These are phyloP conservation scores for Arthonia radiata DNA, from an alignment of 495 filamentous ascomycete genomes.

Conservation along the genomic window DNA sequence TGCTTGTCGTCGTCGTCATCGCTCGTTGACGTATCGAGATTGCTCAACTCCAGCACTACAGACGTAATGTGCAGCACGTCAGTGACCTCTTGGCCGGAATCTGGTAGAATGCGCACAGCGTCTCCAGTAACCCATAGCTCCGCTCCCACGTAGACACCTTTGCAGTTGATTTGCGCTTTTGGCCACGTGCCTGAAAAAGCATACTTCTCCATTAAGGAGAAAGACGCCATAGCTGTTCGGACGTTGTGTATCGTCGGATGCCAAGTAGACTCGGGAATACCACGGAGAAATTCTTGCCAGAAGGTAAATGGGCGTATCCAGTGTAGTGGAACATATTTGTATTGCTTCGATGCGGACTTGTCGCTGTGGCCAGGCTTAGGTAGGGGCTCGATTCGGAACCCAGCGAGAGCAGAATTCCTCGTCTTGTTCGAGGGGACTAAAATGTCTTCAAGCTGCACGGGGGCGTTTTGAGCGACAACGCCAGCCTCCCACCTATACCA, in stretches of 20 bases:
- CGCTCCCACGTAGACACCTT: slow-evolving; percentile 29
- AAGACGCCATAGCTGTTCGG: slow-evolving; percentile 24
- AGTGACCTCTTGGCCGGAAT: slow-evolving; percentile 7
- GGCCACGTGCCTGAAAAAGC: slow-evolving; percentile 30
- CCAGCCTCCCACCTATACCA: slow-evolving; percentile 39
- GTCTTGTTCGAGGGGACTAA: slow-evolving; percentile 17
- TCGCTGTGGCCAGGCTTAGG: slow-evolving; percentile 23
- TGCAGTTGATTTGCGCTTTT: slow-evolving; percentile 21
- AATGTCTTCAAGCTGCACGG: slow-evolving; percentile 19
- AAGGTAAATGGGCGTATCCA: slow-evolving; percentile 29
- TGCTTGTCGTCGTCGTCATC: slow-evolving; percentile 21
- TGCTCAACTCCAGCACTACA: slow-evolving; percentile 21
- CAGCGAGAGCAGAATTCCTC: slow-evolving; percentile 21
- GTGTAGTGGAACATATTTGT: slow-evolving; percentile 27
- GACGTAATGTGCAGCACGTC: slow-evolving; percentile 28
- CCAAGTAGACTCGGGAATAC: slow-evolving; percentile 14
- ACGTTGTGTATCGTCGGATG: slow-evolving; percentile 31
- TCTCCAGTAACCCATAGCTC: slow-evolving; percentile 29
- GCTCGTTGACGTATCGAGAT: slow-evolving; percentile 15
- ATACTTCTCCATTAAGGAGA: slow-evolving; percentile 24
- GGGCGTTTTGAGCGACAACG: slow-evolving; percentile 23
- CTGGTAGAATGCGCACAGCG: slow-evolving; percentile 22
- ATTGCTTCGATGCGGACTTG: slow-evolving; percentile 25
- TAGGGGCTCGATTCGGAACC: slow-evolving; percentile 31
- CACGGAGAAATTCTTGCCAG: slow-evolving; percentile 22